Evolutionary conservation across 2,329 filamentous ascomycete genomes (phyloP), one percentile per base, ranked within the genome.

Genomic region (Fusarium sp.): DNA sequence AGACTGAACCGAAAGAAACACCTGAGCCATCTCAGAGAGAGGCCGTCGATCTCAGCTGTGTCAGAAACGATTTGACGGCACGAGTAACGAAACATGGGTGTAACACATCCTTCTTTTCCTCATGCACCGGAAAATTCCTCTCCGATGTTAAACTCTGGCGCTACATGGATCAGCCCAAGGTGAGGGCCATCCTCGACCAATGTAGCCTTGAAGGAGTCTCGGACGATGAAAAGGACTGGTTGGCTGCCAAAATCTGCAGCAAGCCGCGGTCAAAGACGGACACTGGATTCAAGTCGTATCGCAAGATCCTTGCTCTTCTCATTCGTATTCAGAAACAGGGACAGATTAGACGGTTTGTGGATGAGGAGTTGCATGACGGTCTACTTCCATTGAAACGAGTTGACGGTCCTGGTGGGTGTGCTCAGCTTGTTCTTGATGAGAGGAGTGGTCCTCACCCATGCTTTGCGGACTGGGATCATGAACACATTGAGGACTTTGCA

Each of bases 391-490:
- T 59, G 7, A 17, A 27, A 12, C 57, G 43, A 5, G 15, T 40
- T 2, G 35, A 40, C 4, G 35, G 35, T 0, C 11, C 11, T 12
- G 37, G 15, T 6, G 35, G 35, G 3, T 25, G 37, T 40, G 22
- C 32, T 20, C 37, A 43, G 25, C 37, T 59, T 40, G 37, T 59
- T 58, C n/a, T 37, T 30, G 57, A 59, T 40, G 57, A 59, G 57
- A 59, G 57, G 14, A n/a, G 20, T 9, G 43, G 50, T 6, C 14
- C 22, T 33, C 65, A 68, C 22, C 50, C 60, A 1, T 68, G 66
- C 45, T 68, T 68, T 30, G 32, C 37, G 4, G 43, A 30, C 7
- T 68, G 66, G 66, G 61, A 54, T 27, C n/a, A 22, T 10, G 32
- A 32, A 3, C 22, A 65, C 11, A 22, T 68, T 8, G 33, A 12